A percentile compares a stretch with the other conserved stretches of the same genome.
These are phyloP conservation scores for Rhinocladiella similis DNA, from an alignment of 2,329 filamentous ascomycete species.

Conservation along the genomic window DNA sequence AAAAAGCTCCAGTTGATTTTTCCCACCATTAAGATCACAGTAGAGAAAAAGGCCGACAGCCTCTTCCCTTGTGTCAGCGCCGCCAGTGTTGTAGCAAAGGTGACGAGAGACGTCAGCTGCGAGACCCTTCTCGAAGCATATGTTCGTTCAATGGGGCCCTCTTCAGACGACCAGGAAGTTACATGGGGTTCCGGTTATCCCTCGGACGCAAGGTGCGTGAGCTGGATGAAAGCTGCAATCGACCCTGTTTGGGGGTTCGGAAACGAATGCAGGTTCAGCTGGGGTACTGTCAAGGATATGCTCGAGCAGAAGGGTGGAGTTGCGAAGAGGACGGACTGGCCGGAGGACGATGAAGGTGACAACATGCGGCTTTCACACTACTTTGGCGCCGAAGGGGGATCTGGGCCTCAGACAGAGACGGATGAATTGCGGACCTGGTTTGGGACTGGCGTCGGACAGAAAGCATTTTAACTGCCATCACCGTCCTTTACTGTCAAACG, in stretches of 20 bases:
- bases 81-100: constrained; percentile 92
- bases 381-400: constrained; percentile 45
- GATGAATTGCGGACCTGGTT: constrained; percentile 84
- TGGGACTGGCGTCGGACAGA: constrained; percentile 47
- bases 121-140: constrained; percentile 71
- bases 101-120: constrained; percentile 86
- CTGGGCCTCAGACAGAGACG: constrained; percentile 51
- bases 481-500: not conserved
- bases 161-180: constrained; percentile 34
- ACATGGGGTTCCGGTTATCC: constrained; percentile 94
- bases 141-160: constrained; percentile 33
- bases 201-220: constrained; percentile 75
- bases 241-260: constrained; percentile 96
- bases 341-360: constrained; percentile 68
- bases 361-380: constrained; percentile 73
- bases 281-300: constrained; percentile 93
- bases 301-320: constrained; percentile 66
- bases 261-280: constrained; percentile 87
- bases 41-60: constrained; percentile 89
- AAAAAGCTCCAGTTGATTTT: constrained; percentile 80
- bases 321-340: constrained; percentile 80
- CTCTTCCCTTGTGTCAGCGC: constrained; percentile 91
- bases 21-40: constrained; percentile 71
- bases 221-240: constrained; percentile 84
- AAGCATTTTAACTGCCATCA: constrained; percentile 23